phyloP scores from a whole-genome alignment of 2,329 filamentous ascomycete genomes.

The Xylariaceae sp. region DNA sequence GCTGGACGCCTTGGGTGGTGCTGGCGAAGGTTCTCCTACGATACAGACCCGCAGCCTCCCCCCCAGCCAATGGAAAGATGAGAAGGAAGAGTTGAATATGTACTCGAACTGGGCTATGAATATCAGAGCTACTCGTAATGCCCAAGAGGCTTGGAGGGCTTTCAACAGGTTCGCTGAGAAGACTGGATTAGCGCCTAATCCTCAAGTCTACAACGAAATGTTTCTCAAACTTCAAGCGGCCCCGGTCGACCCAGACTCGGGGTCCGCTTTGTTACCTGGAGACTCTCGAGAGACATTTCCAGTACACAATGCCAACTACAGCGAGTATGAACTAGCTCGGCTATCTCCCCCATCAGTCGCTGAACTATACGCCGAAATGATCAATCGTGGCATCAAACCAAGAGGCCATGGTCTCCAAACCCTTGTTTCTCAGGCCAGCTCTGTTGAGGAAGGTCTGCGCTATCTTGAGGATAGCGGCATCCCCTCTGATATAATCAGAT shows the following conservation, averaged over 20 bases:
- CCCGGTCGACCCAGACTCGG: constrained; percentile 36
- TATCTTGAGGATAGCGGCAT: constrained; percentile 58
- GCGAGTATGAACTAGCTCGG: constrained; percentile 69
- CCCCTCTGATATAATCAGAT: constrained; percentile 27
- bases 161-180: constrained; percentile 34
- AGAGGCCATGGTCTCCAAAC: constrained; percentile 58
- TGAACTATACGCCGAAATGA: constrained; percentile 67
- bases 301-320: constrained; percentile 64
- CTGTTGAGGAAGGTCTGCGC: constrained; percentile 52
- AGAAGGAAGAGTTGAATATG: constrained; percentile 43
- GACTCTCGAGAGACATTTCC: constrained; percentile 63
- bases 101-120: constrained; percentile 59
- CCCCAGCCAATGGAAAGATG: constrained; percentile 42
- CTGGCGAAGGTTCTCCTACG: constrained; percentile 58
- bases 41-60: constrained; percentile 58
- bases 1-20: constrained; percentile 60
- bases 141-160: constrained; percentile 63
- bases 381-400: constrained; percentile 54
- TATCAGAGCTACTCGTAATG: constrained; percentile 65
- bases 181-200: constrained; percentile 42
- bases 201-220: constrained; percentile 66
- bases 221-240: constrained; percentile 61
- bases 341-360: constrained; percentile 64
- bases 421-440: constrained; percentile 60
- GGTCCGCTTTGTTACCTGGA: constrained; percentile 56